Base-by-base conservation (phyloP, 345 rosid genomes). In the Euphorbia pulcherrima region DNA sequence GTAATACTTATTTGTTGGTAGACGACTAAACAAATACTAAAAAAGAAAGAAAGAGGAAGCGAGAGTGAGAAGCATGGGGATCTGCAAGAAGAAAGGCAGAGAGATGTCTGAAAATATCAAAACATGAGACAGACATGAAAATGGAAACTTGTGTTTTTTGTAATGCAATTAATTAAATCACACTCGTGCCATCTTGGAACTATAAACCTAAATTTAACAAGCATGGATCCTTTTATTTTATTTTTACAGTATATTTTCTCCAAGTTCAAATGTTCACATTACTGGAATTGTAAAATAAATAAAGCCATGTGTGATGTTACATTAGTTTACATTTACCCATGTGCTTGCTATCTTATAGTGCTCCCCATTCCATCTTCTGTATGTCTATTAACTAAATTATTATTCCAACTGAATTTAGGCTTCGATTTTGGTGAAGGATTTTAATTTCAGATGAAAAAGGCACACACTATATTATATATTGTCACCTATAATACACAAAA, bases 131-230 rank as follows among this genome's bases (percentile, higher is more conserved):
- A 26, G 64, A 70, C 82, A 75, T 75, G 65, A 81, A 64, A 79
- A 83, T 75, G 66, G 14, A 73, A 73, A 75, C 74, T 65, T 62
- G 75, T 28, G 67, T 70, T 64, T 73, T 51, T 50, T 71, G 39
- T 28, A 50, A 11, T 39, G n/a, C 60, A 33, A 33, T 33, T 33
- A 33, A 33, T 33, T 33, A 54, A 56, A 40, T 14, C 70, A 60
- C 82, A 62, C 80, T 81, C 80, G 84, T 83, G 87, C 73, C 71
- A 77, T 77, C 87, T 83, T 72, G 87, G 77, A 77, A 81, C 56
- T 67, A 71, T 64, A 72, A 67, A n/a, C n/a, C 29, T 8, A 16
- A 12, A 28, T 1, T 30, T 8, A 68, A 28, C 5, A 23, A 28
- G 72, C 66, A 60, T 60, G 72, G 65, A 61, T 72, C 58, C 7